Base-by-base conservation (phyloP, 495 filamentous ascomycete species). In the Trichoderma reesei region DNA sequence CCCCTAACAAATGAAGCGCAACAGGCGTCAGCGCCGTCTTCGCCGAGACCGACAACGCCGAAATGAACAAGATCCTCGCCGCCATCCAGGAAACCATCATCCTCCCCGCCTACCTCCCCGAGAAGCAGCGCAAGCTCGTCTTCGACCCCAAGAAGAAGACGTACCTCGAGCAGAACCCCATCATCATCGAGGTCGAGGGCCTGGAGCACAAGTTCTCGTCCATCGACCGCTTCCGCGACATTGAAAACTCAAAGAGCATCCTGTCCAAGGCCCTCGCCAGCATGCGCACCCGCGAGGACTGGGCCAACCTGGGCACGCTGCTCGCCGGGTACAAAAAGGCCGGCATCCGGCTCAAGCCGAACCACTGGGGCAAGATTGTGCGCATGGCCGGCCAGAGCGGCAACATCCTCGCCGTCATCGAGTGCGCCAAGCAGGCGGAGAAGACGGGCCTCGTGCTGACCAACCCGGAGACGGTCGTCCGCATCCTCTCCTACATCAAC, bases 71-170 rank as follows among this genome's bases (percentile, higher is more conserved):
- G 34, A 41, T 72, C 16, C 80, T 88, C 64, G 65, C 71, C 63
- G 76, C 68, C n/a, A 81, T 88, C 73, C 85, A 86, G 65, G 68
- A 81, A 64, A 78, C 86, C 59, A 74, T 88, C 70, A 85, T 92
- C 72, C 79, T 91, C 14, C 86, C 88, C 1, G 68, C 74, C 8
- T 83, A 84, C 67, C 82, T 92, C 3, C 68, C 75, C n/a, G 60
- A 65, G 13, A 75, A 74, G 2, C 86, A 89, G 67, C 78, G 77
- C 67, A 78, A 78, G 60, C 78, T 81, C 59, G 75, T 89, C 63
- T 83, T 79, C 77, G 75, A 76, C 34, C 48, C 69, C 38, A 79
- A 75, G 54, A 78, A 86, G 69, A 73, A 80, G 66, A 72, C 78
- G 59, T 68, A 72, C 61, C 79, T 92, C 51, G 67, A 76, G 16